phyloP scores from a whole-genome alignment of 2,329 filamentous ascomycete genomes.

The Phialemonium atrogriseum region DNA sequence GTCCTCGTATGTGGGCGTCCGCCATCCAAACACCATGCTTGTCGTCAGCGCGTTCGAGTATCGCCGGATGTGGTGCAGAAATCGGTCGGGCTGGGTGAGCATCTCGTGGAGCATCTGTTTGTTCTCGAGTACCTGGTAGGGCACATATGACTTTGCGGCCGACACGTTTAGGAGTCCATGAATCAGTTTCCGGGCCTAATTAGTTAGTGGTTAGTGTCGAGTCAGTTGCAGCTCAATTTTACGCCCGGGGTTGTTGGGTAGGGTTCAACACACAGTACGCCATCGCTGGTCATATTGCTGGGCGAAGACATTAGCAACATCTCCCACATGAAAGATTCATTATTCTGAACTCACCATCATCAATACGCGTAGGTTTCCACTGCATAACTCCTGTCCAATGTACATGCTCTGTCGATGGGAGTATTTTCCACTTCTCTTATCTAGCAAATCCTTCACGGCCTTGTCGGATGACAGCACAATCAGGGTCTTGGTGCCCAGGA shows the following conservation, averaged over 20 bases:
- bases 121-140: slow-evolving; percentile 46
- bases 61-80: slow-evolving; percentile 20
- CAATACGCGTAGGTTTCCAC: slow-evolving; percentile 3
- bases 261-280: neutral
- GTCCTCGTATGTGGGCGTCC: slow-evolving; percentile 8
- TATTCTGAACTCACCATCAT: slow-evolving; percentile 1
- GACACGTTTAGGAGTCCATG: slow-evolving; percentile 36
- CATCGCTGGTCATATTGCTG: neutral
- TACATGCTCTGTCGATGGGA: slow-evolving; percentile 7
- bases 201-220: too few relatives aligned
- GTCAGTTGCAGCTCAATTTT: too few relatives aligned
- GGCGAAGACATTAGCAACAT: neutral
- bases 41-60: slow-evolving; percentile 10
- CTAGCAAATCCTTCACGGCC: slow-evolving; percentile 7
- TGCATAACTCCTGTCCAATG: slow-evolving; percentile 1
- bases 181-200: slow-evolving; percentile 3
- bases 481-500: slow-evolving; percentile 5
- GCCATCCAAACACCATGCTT: slow-evolving; percentile 12
- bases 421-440: slow-evolving; percentile 7
- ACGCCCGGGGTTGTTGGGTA: too few relatives aligned
- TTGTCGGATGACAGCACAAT: slow-evolving; percentile 5
- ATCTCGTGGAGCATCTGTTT: slow-evolving; percentile 41
- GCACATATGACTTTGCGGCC: slow-evolving; percentile 34
- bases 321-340: neutral
- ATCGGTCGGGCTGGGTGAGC: slow-evolving; percentile 29